A percentile compares a stretch with the other conserved stretches of the same genome.
Evolutionary conservation across 1,284 basidiomycete genomes (phyloP).

Genomic region (Heterobasidion occidentale): DNA sequence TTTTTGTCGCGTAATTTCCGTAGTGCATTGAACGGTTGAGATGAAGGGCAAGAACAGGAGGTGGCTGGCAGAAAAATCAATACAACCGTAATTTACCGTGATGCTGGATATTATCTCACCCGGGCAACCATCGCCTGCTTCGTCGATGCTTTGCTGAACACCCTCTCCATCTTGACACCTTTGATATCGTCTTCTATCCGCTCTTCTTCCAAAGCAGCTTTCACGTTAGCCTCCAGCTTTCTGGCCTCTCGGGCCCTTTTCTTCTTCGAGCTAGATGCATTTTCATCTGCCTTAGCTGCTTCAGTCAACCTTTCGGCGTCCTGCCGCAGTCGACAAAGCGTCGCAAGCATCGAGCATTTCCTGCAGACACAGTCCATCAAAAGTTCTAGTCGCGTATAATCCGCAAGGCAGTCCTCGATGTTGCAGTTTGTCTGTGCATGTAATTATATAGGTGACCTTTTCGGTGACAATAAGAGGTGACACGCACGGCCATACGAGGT

Average conservation of each 20-base stretch:
- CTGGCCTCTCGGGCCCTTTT: constrained; percentile 64
- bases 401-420: constrained; percentile 67
- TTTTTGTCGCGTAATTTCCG: constrained; percentile 73
- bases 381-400: constrained; percentile 78
- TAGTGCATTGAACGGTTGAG: constrained; percentile 82
- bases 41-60: constrained; percentile 76
- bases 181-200: constrained; percentile 75
- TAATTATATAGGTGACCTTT: neutral
- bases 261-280: constrained; percentile 56
- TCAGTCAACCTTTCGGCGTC: constrained; percentile 52
- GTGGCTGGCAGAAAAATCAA: constrained; percentile 44
- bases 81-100: constrained; percentile 9
- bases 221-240: constrained; percentile 52
- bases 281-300: constrained; percentile 29
- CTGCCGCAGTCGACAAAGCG: constrained; percentile 47
- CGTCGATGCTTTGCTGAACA: constrained; percentile 67
- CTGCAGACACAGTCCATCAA: constrained; percentile 81
- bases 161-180: constrained; percentile 67
- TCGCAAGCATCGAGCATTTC: constrained; percentile 72
- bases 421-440: constrained; percentile 41
- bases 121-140: constrained; percentile 85
- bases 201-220: constrained; percentile 60
- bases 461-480: neutral
- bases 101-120: constrained; percentile 28
- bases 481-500: constrained; percentile 49